Percentiles rank a stretch among this genome's conserved stretches.
phyloP scores from a whole-genome alignment of 345 rosid species.

The Kernera saxatilis region DNA sequence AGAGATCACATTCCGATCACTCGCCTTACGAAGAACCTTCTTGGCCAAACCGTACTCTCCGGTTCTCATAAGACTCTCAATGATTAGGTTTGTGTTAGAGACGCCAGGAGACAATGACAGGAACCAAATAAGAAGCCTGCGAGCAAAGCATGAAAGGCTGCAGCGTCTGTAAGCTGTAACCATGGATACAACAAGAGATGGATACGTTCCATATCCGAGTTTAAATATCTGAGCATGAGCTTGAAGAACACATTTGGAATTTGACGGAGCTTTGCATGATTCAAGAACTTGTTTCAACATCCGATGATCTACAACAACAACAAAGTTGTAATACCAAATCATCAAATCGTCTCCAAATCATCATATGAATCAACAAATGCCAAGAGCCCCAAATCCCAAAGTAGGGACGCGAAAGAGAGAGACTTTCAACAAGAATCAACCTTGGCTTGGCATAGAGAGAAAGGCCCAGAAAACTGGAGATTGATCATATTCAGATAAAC shows the following conservation, averaged over 20 bases:
- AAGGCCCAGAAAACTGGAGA: not conserved
- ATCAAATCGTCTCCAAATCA: not conserved
- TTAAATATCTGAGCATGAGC: slow-evolving; percentile 51
- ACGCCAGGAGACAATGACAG: slow-evolving; percentile 28
- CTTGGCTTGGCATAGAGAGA: not conserved
- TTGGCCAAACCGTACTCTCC: slow-evolving; percentile 54
- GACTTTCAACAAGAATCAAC: not conserved
- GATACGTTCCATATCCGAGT: slow-evolving; percentile 53
- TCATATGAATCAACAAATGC: not conserved
- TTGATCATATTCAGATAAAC: not conserved
- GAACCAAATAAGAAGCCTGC: slow-evolving; percentile 39
- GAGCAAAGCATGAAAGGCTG: slow-evolving; percentile 32
- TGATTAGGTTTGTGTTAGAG: slow-evolving; percentile 40
- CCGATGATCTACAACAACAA: slow-evolving; percentile 42
- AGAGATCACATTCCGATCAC: slow-evolving; percentile 47
- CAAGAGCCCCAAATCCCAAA: not conserved
- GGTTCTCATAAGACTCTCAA: slow-evolving; percentile 42
- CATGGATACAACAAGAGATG: slow-evolving; percentile 46
- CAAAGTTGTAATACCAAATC: too few species aligned
- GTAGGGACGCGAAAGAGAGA: not conserved
- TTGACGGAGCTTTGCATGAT: slow-evolving; percentile 39
- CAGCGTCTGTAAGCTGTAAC: slow-evolving; percentile 48
- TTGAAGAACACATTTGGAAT: slow-evolving; percentile 37
- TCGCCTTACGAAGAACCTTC: slow-evolving; percentile 47
- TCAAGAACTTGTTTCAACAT: slow-evolving; percentile 38